A percentile compares a stretch with the other conserved stretches of the same genome.
Conservation (phyloP, 768 basidiomycete genomes). For the Pleurotus salmoneostramineus region DNA sequence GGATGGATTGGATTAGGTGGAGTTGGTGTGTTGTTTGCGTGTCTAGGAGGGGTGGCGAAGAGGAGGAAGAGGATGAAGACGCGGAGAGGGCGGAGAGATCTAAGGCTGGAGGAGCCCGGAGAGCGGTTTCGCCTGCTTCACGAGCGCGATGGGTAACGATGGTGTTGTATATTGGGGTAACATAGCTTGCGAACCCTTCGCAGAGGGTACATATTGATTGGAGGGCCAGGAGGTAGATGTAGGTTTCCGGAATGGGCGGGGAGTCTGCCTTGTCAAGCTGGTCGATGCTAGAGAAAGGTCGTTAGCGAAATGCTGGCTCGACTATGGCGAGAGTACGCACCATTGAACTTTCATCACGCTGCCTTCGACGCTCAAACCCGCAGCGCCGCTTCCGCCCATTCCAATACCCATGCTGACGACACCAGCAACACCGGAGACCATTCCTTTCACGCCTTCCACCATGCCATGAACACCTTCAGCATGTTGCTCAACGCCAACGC, state of each 20-base stretch:
- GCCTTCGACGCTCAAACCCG: constrained; percentile 66
- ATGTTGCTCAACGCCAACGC: constrained; percentile 54
- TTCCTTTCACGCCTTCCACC: constrained; percentile 71
- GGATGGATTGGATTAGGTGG: constrained; percentile 66
- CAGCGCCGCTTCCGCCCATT: constrained; percentile 39
- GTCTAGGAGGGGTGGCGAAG: constrained; percentile 43
- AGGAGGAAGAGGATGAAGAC: too few relatives aligned
- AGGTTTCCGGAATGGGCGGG: constrained; percentile 89
- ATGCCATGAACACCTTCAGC: constrained; percentile 47
- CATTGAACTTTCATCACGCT: constrained; percentile 90
- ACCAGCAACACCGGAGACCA: constrained; percentile 79
- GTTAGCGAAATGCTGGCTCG: constrained; percentile 8
- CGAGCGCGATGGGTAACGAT: constrained; percentile 66
- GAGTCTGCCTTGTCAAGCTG: constrained; percentile 97
- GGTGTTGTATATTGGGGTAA: constrained; percentile 70
- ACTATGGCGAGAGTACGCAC: constrained; percentile 36
- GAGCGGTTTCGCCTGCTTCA: constrained; percentile 55
- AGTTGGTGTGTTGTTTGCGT: constrained; percentile 58
- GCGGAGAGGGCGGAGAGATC: constrained; percentile 61
- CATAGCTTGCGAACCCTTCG: constrained; percentile 77
- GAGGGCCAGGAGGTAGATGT: constrained; percentile 87
- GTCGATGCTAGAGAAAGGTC: constrained; percentile 66
- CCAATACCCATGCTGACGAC: constrained; percentile 47
- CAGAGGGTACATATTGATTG: constrained; percentile 86
- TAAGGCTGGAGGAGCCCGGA: constrained; percentile 72